Conservation (phyloP, 73 alveolate genomes). For the Paraurostyla sp. region DNA sequence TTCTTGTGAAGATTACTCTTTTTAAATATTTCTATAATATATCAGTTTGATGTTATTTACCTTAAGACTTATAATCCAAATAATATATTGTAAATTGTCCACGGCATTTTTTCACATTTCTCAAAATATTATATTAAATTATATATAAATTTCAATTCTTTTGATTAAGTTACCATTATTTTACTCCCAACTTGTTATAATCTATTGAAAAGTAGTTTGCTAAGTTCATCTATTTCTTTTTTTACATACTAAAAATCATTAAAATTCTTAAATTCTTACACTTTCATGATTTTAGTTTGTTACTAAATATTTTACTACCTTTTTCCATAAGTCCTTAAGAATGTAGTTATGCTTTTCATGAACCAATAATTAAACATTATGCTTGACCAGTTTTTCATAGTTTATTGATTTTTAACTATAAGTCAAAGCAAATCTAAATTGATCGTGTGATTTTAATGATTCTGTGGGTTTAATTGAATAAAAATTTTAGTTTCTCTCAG, state of each 20-base stretch:
- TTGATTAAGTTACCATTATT: too few species aligned
- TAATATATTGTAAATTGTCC: constrained; percentile 3
- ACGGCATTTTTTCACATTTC: constrained; percentile 24
- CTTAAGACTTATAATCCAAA: neutral
- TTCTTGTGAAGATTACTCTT: too few species aligned
- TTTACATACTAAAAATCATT: too few species aligned
- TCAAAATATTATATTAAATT: neutral
- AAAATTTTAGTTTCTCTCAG: neutral
- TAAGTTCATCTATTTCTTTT: too few species aligned
- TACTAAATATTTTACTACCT: neutral
- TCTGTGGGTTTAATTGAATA: neutral
- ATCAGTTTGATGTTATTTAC: neutral
- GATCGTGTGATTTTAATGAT: neutral
- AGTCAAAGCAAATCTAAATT: neutral
- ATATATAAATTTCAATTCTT: constrained; percentile 24
- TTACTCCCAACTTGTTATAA: too few species aligned
- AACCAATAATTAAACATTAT: neutral
- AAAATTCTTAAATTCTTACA: neutral
- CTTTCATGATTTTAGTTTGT: neutral
- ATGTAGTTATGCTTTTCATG: neutral
- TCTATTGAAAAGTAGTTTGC: too few species aligned
- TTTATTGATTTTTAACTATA: neutral
- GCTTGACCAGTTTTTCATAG: neutral
- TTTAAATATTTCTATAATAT: neutral
- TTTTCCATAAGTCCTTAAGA: neutral